Conservation (phyloP, 805 yeast genomes). For the Saturnispora serradocipensis region DNA sequence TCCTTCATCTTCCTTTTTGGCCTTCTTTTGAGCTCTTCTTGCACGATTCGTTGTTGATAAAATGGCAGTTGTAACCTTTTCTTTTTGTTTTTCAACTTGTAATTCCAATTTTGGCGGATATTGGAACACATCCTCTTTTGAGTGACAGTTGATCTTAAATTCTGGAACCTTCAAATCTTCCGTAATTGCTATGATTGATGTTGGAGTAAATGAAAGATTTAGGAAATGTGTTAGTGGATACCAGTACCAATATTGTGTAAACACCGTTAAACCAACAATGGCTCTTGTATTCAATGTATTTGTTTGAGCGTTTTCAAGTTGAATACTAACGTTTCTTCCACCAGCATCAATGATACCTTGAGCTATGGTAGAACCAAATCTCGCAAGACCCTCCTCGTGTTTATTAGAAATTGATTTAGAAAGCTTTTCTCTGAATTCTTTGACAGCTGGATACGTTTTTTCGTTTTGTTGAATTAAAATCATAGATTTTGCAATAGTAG, state of each 20-base stretch:
- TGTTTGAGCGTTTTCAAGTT: constrained; percentile 78
- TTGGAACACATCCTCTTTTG: constrained; percentile 69
- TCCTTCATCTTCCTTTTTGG: constrained; percentile 33
- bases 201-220: constrained; percentile 85
- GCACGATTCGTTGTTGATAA: constrained; percentile 90
- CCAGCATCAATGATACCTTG: constrained; percentile 99
- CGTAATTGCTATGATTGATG: constrained; percentile 79
- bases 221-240: constrained; percentile 93
- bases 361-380: constrained; percentile 93
- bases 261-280: constrained; percentile 83
- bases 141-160: constrained; percentile 70
- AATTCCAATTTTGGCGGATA: constrained; percentile 87
- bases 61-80: constrained; percentile 86
- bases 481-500: constrained; percentile 87
- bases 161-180: constrained; percentile 82
- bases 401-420: constrained; percentile 74
- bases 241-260: constrained; percentile 97
- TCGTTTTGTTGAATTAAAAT: constrained; percentile 83
- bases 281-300: constrained; percentile 87
- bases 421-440: constrained; percentile 61
- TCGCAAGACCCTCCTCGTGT: constrained; percentile 94
- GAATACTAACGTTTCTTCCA: constrained; percentile 94
- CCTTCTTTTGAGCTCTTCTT: constrained; percentile 62
- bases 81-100: constrained; percentile 71
- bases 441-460: constrained; percentile 69